Evolutionary conservation across 129 eudicot genomes (phyloP).

Genomic region (Pulicaria dysenterica): DNA sequence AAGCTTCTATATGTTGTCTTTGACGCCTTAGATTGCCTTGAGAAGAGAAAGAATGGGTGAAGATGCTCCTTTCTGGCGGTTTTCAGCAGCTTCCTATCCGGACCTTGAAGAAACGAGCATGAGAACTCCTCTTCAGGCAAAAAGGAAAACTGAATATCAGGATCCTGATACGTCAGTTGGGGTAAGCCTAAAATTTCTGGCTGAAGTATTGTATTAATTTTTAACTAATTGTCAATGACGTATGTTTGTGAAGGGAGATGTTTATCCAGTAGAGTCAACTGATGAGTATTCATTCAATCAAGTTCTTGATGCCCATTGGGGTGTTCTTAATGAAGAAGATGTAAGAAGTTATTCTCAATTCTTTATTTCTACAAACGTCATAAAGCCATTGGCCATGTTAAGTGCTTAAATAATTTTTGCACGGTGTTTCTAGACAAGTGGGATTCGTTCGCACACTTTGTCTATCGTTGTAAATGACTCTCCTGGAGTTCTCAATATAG

Average conservation of each 20-base stretch:
- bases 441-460: conserved; percentile 85
- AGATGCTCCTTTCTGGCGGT: conserved; percentile 98
- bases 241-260: conserved; percentile 72
- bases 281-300: conserved; percentile 53
- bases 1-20: conserved; percentile 14
- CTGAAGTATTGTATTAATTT: not conserved
- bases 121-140: conserved; percentile 44
- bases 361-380: conserved; percentile 3
- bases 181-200: conserved; percentile 39
- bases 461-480: conserved; percentile 81
- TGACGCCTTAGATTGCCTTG: conserved; percentile 69
- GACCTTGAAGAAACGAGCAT: conserved; percentile 61
- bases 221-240: conserved; percentile 10
- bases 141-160: conserved; percentile 32
- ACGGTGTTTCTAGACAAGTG: conserved; percentile 58
- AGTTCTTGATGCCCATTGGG: conserved; percentile 99
- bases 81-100: conserved; percentile 95
- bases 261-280: conserved; percentile 79
- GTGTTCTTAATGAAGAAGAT: conserved; percentile 79
- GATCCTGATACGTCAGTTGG: conserved; percentile 55
- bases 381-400: not conserved
- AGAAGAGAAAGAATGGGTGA: conserved; percentile 96
- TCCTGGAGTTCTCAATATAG: conserved; percentile 86
- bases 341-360: conserved; percentile 50
- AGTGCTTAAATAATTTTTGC: not conserved